Evolutionary conservation across 1,284 basidiomycete species (phyloP).

Genomic region (Ustilago lituana): DNA sequence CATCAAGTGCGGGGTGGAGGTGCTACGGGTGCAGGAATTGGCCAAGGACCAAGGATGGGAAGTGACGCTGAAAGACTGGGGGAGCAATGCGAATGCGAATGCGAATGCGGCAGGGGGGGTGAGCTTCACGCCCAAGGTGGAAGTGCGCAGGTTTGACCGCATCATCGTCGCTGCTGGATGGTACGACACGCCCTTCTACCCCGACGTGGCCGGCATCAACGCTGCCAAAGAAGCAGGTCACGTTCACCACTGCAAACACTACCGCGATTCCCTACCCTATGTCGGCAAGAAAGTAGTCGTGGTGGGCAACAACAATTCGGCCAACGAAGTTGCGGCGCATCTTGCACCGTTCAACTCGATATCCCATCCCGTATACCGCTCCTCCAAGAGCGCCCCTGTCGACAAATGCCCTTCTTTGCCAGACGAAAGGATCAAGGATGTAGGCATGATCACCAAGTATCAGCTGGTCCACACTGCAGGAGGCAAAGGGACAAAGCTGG

Average conservation of each 20-base stretch:
- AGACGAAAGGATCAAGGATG: conserved; percentile 54
- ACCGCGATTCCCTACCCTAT: conserved; percentile 48
- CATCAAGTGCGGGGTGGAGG: conserved; percentile 46
- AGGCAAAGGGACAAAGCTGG: conserved; percentile 19
- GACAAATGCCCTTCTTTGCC: conserved; percentile 47
- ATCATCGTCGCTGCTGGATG: conserved; percentile 55
- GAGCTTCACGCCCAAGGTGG: conserved; percentile 16
- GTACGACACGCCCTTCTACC: conserved; percentile 58
- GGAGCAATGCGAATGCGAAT: background rate
- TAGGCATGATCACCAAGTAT: conserved; percentile 46
- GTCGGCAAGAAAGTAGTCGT: conserved; percentile 45
- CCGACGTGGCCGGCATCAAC: conserved; percentile 35
- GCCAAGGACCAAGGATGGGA: conserved; percentile 28
- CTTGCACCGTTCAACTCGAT: conserved; percentile 42
- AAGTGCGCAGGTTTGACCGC: conserved; percentile 32
- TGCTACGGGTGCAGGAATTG: conserved; percentile 49
- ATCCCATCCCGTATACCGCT: conserved; percentile 37
- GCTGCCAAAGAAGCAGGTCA: conserved; percentile 25
- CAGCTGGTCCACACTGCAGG: conserved; percentile 1
- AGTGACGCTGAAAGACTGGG: conserved; percentile 46
- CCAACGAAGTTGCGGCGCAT: conserved; percentile 60
- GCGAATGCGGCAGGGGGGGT: background rate
- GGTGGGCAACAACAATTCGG: conserved; percentile 59
- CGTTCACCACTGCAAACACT: conserved; percentile 62
- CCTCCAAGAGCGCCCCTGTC: conserved; percentile 24